These are phyloP conservation scores for Phytophthora tentaculata DNA, from an alignment of 352 stramenopile species.

Conservation along the genomic window DNA sequence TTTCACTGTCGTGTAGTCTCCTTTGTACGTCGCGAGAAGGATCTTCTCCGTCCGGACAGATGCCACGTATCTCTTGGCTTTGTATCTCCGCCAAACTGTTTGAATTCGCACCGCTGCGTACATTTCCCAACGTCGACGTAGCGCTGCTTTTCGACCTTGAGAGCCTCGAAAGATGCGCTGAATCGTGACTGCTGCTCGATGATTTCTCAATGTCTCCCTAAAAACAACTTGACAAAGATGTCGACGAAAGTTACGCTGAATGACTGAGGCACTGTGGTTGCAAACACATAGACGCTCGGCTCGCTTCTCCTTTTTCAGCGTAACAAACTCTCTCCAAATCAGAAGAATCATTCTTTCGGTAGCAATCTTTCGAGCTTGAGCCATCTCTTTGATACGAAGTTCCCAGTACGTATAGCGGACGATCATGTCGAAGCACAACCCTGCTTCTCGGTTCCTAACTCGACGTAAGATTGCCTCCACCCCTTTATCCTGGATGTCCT, in stretches of 20 bases:
- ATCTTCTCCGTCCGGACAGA: slow-evolving; percentile 59
- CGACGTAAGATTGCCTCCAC: slow-evolving; percentile 41
- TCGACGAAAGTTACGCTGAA: slow-evolving; percentile 75
- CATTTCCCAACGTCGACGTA: slow-evolving; percentile 47
- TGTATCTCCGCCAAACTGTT: slow-evolving; percentile 57
- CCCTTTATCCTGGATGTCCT: slow-evolving; percentile 37
- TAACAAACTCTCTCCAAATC: slow-evolving; percentile 32
- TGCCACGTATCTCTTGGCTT: slow-evolving; percentile 45
- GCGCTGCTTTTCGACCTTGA: slow-evolving; percentile 42
- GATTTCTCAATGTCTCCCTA: slow-evolving; percentile 26
- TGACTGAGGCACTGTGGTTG: slow-evolving; percentile 53
- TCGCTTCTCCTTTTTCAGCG: slow-evolving; percentile 46
- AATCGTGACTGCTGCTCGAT: slow-evolving; percentile 62
- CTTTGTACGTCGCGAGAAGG: slow-evolving; percentile 72
- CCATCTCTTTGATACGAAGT: slow-evolving; percentile 47
- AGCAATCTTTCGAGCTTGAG: slow-evolving; percentile 11
- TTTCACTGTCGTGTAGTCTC: slow-evolving; percentile 77
- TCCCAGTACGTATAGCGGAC: slow-evolving; percentile 23
- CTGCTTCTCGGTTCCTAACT: slow-evolving; percentile 33
- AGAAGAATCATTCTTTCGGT: slow-evolving; percentile 15
- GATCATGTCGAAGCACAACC: slow-evolving; percentile 43
- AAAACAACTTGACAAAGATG: slow-evolving; percentile 64
- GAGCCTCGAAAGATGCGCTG: slow-evolving; percentile 67
- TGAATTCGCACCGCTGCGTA: slow-evolving; percentile 55
- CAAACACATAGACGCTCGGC: slow-evolving; percentile 36